Evolutionary conservation across 75 land plant genomes (phyloP), one percentile per base, ranked within the genome.

Genomic region (Isoetes taiwanensis): DNA sequence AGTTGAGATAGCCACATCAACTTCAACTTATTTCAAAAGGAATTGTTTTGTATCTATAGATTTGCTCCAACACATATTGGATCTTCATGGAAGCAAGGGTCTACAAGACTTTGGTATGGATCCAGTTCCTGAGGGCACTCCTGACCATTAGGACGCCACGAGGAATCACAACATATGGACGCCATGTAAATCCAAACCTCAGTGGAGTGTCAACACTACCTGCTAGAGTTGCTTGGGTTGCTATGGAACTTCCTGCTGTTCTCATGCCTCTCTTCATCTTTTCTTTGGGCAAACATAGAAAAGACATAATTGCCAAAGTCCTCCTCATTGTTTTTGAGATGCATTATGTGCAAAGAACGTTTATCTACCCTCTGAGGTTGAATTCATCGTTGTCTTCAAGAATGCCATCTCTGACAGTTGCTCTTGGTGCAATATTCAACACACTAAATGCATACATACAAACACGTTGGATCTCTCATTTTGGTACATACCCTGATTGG

Each of bases 221-320:
- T 2, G 39, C 83, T 1, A 48, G 78, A 0, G 33, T 80, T 20
- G 93, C 82, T 14, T 90, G 97, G 97, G 63, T 73, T 57, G 57
- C 83, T 70, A 83, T 90, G 94, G 94, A 90, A 61, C 54, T 62
- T 58, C 97, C 97, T 12, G 74, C 94, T 11, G 54, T 90, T 0
- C 73, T 63, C 63, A 66, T 83, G 60, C 43, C 84, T 52, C 63
- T 67, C 63, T 58, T 80, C 55, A 59, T 84, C 67, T 73, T 63
- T 32, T 30, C 53, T 25, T 17, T 14, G 1, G 70, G 70, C 30
- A 43, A 38, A n/a, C 64, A 52, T 34, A 29, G 43, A 21, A 12
- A 33, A 11, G 65, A 34, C 9, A 27, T 26, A 10, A 64, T 68
- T n/a, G 64, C 70, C 2, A 39, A 34, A 20, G 20, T 61, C 9